Evolutionary conservation across 805 yeast species (phyloP), one percentile per base, ranked within the genome.

Genomic region (Candida boidinii): DNA sequence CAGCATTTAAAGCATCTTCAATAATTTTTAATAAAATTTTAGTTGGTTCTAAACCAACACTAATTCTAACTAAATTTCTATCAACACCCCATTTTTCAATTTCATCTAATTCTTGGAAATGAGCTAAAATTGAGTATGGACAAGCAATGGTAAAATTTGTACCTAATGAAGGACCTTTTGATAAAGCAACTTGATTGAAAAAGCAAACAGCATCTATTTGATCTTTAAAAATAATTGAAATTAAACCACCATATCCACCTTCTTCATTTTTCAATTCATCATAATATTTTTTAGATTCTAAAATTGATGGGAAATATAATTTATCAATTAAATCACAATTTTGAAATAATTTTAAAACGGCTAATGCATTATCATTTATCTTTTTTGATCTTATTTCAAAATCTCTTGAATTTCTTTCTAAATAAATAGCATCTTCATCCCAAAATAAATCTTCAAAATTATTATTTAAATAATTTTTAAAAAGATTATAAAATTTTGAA

Each of bases 351-450:
- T 71, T 65, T 28, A 82, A 66, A 11, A 76, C 73, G 17, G 64
- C 62, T 31, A 61, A 56, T 4, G 87, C 63, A 31, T 73, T 82
- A 19, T 56, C 52, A 53, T 82, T 78, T 39, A 78, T 68, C 55
- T 58, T 64, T 27, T 50, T 41, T 4, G 75, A 79, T 48, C 96
- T 68, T 16, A 60, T 60, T 21, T 71, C 76, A 51, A 85, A 88
- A 57, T 92, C 96, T 39, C 97, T 73, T 4, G 95, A 85, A 62
- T 92, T 92, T 51, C 96, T 70, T 56, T 92, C 98, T 49, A 92
- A 59, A 49, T 80, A 79, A 34, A 92, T 74, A 2, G 95, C 95
- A 58, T 92, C 98, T 58, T 90, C 95, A 21, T 79, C 84, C 96
- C 96, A 92, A 43, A 84, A 69, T 6, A 67, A 57, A 48, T 90